phyloP scores from a whole-genome alignment of 306 rosid genomes.

The Prunus mongolica region DNA sequence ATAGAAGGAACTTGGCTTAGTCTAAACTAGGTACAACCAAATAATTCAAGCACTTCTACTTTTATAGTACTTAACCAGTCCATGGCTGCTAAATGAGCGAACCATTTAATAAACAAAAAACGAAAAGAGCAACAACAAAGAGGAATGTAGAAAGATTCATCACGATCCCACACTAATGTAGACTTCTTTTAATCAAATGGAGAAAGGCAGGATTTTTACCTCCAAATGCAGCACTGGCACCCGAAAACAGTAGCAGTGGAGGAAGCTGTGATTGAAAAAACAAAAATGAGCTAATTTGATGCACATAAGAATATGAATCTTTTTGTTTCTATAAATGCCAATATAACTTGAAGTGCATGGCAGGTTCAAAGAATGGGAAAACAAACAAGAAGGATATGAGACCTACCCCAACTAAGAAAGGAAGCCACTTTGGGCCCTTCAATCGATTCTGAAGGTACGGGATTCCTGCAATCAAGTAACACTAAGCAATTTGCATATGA shows the following conservation, averaged over 20 bases:
- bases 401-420: constrained; percentile 78
- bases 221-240: constrained; percentile 87
- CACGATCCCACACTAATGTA: neutral
- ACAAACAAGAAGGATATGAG: constrained; percentile 10
- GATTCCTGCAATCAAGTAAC: constrained; percentile 51
- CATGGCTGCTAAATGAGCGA: neutral
- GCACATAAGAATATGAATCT: constrained; percentile 3
- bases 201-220: constrained; percentile 39
- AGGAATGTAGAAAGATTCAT: neutral
- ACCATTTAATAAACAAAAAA: neutral
- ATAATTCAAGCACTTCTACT: neutral
- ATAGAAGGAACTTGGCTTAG: neutral
- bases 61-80: neutral
- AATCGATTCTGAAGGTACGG: constrained; percentile 73
- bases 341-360: constrained; percentile 4
- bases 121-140: neutral
- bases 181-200: neutral
- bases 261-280: constrained; percentile 54
- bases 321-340: neutral
- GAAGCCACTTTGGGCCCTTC: constrained; percentile 98
- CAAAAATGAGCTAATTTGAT: constrained; percentile 12
- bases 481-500: constrained; percentile 22
- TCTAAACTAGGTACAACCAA: neutral
- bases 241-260: constrained; percentile 68
- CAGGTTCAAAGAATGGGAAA: constrained; percentile 4